Base-by-base conservation (phyloP, 768 basidiomycete genomes). In the Boletus rubropictus region DNA sequence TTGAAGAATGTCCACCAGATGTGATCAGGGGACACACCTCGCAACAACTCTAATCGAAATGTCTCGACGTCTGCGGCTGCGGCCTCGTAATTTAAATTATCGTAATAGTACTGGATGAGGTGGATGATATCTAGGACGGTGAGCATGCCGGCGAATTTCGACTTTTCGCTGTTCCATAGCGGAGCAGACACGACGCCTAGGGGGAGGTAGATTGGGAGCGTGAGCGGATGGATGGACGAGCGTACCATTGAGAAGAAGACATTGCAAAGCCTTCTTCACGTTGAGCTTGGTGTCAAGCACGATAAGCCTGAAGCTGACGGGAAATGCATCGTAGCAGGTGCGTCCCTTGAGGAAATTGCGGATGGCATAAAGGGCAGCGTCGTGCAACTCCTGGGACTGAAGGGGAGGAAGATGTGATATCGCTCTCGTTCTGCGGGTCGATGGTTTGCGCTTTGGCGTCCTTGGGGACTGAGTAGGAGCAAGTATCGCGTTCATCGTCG, bases 101-200 rank as follows among this genome's bases (percentile, higher is more conserved):
- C 82, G 68, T 97, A 96, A 68, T 97, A 99, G 71, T 94, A 96
- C 60, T 99, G 96, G 55, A 99, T 98, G 54, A 99, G 82, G 65
- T 99, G 96, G 48, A 99, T 97, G 65, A 99, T 93, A 67, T 99
- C 96, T 48, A 92, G 80, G n/a, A 98, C 91, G 8, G 96, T 99
- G 61, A 99, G 86, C 95, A 99, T 98, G 50, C 96, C 96, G 8
- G 91, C 90, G 60, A 99, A 99, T 34, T 75, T 81, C 5, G 90
- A 94, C 50, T 80, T 81, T 54, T 92, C 89, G 66, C 92, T 95
- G 72, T 97, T 95, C 91, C 95, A 99, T 21, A 99, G 74, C 11
- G 96, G 95, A 0, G 96, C 96, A 5, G 96, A 98, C 18, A 98
- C 94, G 50, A 98, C 94, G 52, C 93, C 95, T 96, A 63, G 7